Evolutionary conservation across 1,284 basidiomycete species (phyloP).

Genomic region (Irpex rosettiformis): DNA sequence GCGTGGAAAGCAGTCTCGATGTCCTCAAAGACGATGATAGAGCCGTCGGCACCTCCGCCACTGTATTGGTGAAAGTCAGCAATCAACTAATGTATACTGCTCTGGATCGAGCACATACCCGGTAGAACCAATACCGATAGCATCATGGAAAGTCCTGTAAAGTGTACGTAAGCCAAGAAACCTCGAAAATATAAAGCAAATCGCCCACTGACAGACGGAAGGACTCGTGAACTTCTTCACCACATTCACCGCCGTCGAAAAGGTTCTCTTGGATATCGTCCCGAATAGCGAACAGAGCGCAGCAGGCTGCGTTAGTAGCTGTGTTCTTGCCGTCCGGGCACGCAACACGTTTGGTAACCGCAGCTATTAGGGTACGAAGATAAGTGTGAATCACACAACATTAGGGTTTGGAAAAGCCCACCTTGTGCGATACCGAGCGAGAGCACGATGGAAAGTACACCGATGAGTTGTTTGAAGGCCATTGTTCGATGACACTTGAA

Average conservation of each 20-base stretch:
- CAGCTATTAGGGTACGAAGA: conserved; percentile 17
- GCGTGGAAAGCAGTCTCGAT: conserved; percentile 12
- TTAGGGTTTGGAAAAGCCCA: conserved; percentile 5
- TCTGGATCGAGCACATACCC: background rate
- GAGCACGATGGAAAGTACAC: conserved; percentile 6
- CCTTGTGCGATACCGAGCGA: conserved; percentile 6
- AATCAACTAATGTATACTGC: background rate
- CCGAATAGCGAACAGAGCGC: conserved; percentile 36
- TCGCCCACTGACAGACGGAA: conserved; percentile 4
- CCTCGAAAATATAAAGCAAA: background rate
- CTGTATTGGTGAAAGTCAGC: conserved; percentile 1
- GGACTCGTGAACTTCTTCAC: conserved; percentile 11
- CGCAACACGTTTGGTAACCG: conserved; percentile 28
- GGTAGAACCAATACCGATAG: conserved; percentile 5
- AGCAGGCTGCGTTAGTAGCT: conserved; percentile 36
- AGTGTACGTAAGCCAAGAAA: background rate
- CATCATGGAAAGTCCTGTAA: conserved; percentile 4
- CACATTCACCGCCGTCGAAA: conserved; percentile 17
- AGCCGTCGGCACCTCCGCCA: conserved; percentile 16
- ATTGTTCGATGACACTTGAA: conserved; percentile 1
- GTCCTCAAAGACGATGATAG: conserved; percentile 12
- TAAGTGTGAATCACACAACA: background rate
- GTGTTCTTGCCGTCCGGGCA: conserved; percentile 34
- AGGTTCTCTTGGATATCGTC: conserved; percentile 37
- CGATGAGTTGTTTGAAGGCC: conserved; percentile 16